A percentile compares a stretch with the other conserved stretches of the same genome.
These are phyloP conservation scores for Kernera saxatilis DNA, from an alignment of 345 rosid species.

Conservation along the genomic window DNA sequence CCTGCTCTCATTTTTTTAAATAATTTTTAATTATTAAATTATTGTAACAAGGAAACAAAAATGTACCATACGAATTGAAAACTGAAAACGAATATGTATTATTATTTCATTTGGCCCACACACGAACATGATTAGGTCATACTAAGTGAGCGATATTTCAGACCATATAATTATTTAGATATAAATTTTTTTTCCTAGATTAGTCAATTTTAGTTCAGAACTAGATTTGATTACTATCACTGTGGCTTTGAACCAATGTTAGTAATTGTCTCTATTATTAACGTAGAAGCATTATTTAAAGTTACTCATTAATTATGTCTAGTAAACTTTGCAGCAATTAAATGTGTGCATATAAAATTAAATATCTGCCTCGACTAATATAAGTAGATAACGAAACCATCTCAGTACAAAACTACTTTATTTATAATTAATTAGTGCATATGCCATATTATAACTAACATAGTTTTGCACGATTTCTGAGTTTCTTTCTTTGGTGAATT, in stretches of 20 bases:
- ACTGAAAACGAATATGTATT: conserved; percentile 19
- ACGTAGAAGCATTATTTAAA: background rate
- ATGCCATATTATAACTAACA: background rate
- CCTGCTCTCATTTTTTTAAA: conserved; percentile 38
- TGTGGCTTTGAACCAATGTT: conserved; percentile 4
- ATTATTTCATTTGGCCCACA: conserved; percentile 25
- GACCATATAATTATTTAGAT: conserved; percentile 11
- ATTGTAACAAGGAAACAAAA: conserved; percentile 20
- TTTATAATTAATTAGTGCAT: background rate
- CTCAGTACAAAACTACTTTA: background rate
- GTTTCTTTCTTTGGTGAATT: background rate
- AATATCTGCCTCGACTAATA: background rate
- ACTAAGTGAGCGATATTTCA: background rate
- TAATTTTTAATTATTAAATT: background rate
- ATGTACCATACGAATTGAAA: conserved; percentile 13
- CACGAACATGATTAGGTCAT: conserved; percentile 23
- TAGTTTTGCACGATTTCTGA: background rate
- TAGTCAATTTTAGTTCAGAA: conserved; percentile 7
- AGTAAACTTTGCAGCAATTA: background rate
- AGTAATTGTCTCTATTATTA: background rate
- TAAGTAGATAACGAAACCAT: background rate
- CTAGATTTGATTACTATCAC: conserved; percentile 21
- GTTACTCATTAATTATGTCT: background rate
- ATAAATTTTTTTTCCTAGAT: background rate
- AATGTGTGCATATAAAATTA: background rate